Base-by-base conservation (phyloP, 139 green algal species). In the Chlamydomonas schloesseri region DNA sequence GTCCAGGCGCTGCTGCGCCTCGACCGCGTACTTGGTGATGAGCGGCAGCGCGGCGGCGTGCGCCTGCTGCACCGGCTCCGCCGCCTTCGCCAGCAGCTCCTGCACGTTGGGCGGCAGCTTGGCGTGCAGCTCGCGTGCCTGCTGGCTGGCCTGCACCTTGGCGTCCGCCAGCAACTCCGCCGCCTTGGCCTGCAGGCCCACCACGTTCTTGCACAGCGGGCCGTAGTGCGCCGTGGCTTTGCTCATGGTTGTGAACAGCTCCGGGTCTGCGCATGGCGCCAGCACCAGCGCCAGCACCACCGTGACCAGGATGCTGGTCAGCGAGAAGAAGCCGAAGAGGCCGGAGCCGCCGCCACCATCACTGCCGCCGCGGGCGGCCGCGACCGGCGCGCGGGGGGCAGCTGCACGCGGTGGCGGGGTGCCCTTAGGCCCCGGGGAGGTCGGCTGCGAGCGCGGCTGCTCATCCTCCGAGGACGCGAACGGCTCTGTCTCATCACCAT, bases 401-500 rank as follows among this genome's bases (percentile, higher is more conserved):
- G 28, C 60, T 11, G 60, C 60, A 2, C 18, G 60, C 2, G 18
- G 60, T 29, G n/a, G 29, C 8, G 64, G 64, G 15, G 26, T 47
- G 33, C 33, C 14, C 33, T 50, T 28, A 9, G 31, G 18, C 3
- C 15, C 58, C 21, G 79, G 79, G 2, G 79, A 76, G 4, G 67
- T 55, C 21, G 65, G 47, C 21, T 50, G 42, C 8, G 42, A 50
- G 42, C 21, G 33, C 2, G 23, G 20, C 2, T 50, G 33, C 28
- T 85, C 79, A 9, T 68, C 47, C 6, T 85, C 79, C 31, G 79
- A 85, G 13, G 79, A 85, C 47, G 31, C 67, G 33, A 77, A 85
- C 0, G 65, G 79, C 28, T 58, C 76, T 21, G 58, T 46, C 67
- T 76, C 79, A 20, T 20, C 68, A 1, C 68, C 67, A 46, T 85